Evolutionary conservation across 2,329 filamentous ascomycete species (phyloP), one percentile per base, ranked within the genome.

Genomic region (Beauveria bassiana): DNA sequence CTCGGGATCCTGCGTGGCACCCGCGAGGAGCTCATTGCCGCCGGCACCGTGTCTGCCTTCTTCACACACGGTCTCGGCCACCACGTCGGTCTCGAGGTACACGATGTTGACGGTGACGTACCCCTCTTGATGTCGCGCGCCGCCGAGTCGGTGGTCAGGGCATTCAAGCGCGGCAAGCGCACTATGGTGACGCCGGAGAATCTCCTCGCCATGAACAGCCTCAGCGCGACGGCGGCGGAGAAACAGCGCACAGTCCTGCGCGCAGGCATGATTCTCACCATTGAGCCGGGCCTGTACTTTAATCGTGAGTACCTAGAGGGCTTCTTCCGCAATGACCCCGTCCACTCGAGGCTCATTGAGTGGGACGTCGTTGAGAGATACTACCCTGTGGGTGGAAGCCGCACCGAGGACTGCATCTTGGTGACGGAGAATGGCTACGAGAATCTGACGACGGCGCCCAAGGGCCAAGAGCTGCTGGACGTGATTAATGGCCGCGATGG

Each of bases 361-460:
- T 76, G 77, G 66, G 77, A 79, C 5, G 81, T 87, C 5, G 74
- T 95, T 54, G 84, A 86, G 63, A 78, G 77, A 64, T 93, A 89
- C 72, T 93, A 90, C 78, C 77, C 76, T 28, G 87, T 98, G 1
- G 95, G 93, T 18, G 95, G 95, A 40, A 91, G 96, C 28, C 84
- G 95, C 52, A 96, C 98, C 64, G 95, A 99, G 76, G 92, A 98
- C 70, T 90, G 93, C 72, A 82, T 98, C 45, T 79, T 95, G 24
- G 86, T 98, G 53, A 95, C 89, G 1, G 80, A 88, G 64, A 78
- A 83, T 26, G 92, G 93, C 0, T 86, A 86, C 68, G 92, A 97
- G 74, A 96, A 96, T 70, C 70, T 98, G 71, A 96, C 92, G 1
- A 81, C 82, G 20, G 89, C 89, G 34, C 89, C 90, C 0, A 96